Base-by-base conservation (phyloP, 306 rosid genomes). In the Castanea mollissima region DNA sequence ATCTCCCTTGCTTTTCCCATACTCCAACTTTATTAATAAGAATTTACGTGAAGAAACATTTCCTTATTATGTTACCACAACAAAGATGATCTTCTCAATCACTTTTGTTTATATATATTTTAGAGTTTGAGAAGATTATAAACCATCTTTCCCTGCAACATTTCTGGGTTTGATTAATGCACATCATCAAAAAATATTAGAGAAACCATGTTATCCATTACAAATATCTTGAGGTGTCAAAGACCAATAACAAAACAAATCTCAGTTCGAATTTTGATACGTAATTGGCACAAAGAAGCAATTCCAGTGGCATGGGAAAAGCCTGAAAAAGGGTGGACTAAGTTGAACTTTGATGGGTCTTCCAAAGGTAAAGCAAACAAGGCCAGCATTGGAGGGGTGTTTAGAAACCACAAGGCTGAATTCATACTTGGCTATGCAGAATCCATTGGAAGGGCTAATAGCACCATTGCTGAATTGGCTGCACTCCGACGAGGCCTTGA, bases 291-390 rank as follows among this genome's bases (percentile, higher is more conserved):
- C 52, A 87, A 83, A 74, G 76, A 86, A 71, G 75, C 87, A 31
- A 86, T 93, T 71, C 93, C 89, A 12, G 95, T 93, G 85, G 57
- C 73, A 74, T 89, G 98, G 97, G 79, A 78, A 35, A 90, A 87
- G 74, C 98, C 97, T n/a, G 76, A 74, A 56, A 62, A 77, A 2
- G 97, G 98, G 25, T 90, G 94, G 88, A 87, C 88, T 13, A 93
- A 88, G 44, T 81, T 93, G 67, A 91, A 93, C 46, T 91, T 91
- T 54, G 94, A 91, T 51, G 97, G 97, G 1, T 93, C 98, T 0
- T 91, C 86, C 41, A 90, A 80, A 32, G 81, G 88, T 0, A 70
- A 15, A 74, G 78, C 57, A 18, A 83, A 93, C 9, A 81, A 71
- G 71, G 89, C 91, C 0, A 90, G 92, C 85, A 90, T 91, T 46